Evolutionary conservation across 2,329 filamentous ascomycete species (phyloP), one percentile per base, ranked within the genome.

Genomic region (Chrysoporthe deuterocubensis): DNA sequence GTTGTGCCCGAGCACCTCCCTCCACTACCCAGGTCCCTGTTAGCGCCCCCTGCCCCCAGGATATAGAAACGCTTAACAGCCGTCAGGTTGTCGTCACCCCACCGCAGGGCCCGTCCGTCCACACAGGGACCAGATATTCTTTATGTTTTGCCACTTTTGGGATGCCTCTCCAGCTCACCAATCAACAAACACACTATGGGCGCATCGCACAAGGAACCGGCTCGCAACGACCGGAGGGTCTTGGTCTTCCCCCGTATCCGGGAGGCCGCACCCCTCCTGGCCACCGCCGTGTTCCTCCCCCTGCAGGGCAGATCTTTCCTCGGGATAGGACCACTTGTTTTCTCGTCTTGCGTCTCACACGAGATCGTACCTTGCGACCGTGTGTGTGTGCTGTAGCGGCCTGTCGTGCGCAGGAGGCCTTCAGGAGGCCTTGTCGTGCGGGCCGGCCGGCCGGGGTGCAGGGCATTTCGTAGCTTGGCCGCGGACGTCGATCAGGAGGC

Each of bases 371-470:
- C 13, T 26, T 50, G 18, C 26, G 26, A 26, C 26, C 26, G n/a
- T n/a, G n/a, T n/a, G n/a, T 26, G 21, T 2, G 37, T 40, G 37
- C 37, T 40, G 37, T 40, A 40, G 37, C 37, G 37, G 0, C 50
- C 21, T 54, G 50, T 54, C 50, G 50, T 54, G 50, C 50, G 16
- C 50, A 54, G 50, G 50, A 54, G 26, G 50, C 50, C 50, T 54
- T 21, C 13, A 21, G 50, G 37, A 26, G 26, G 26, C 26, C 37
- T 40, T 5, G 37, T 5, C 9, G 37, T 40, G 37, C 37, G 37
- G 6, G 37, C 37, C 26, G 50, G 21, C 4, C 14, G 48, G 26
- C 48, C 48, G 26, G 48, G 21, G 48, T 32, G 48, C 48, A 52
- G n/a, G 13, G n/a, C 48, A 52, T 52, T 21, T 26, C 26, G 50